Evolutionary conservation across 345 rosid species (phyloP).

Genomic region (Eucalyptus pauciflora): DNA sequence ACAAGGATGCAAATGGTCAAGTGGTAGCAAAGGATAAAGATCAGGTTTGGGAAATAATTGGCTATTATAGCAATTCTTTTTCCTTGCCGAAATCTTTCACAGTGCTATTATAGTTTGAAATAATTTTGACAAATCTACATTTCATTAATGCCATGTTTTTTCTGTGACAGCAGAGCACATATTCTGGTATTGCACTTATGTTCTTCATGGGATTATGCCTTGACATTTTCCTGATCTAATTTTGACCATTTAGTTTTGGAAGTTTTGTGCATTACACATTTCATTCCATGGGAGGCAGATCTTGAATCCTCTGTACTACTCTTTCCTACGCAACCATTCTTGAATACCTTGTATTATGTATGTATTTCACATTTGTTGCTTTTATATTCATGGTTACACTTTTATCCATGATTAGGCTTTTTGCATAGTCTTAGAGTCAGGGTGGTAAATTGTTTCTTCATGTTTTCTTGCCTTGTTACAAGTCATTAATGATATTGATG

Average conservation of each 20-base stretch:
- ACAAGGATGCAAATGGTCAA: conserved; percentile 31
- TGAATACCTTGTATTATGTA: background rate
- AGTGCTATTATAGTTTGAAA: background rate
- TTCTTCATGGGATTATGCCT: background rate
- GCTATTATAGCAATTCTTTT: background rate
- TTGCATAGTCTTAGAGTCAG: background rate
- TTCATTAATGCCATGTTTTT: background rate
- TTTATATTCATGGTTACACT: background rate
- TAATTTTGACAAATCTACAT: background rate
- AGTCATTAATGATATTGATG: background rate
- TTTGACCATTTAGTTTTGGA: background rate
- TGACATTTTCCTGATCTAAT: background rate
- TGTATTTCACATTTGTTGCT: background rate
- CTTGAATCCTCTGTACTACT: background rate
- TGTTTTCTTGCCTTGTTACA: background rate
- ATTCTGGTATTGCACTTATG: background rate
- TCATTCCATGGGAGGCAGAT: background rate
- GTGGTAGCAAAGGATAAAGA: conserved; percentile 46
- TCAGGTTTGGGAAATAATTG: conserved; percentile 31
- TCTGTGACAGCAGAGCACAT: background rate
- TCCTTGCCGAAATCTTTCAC: background rate
- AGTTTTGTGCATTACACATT: background rate
- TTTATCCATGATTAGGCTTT: background rate
- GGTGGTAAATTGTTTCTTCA: background rate
- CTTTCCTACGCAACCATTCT: background rate